A percentile compares a stretch with the other conserved stretches of the same genome.
These are phyloP conservation scores for Mycena haematopus DNA, from an alignment of 768 basidiomycete genomes.

Conservation along the genomic window DNA sequence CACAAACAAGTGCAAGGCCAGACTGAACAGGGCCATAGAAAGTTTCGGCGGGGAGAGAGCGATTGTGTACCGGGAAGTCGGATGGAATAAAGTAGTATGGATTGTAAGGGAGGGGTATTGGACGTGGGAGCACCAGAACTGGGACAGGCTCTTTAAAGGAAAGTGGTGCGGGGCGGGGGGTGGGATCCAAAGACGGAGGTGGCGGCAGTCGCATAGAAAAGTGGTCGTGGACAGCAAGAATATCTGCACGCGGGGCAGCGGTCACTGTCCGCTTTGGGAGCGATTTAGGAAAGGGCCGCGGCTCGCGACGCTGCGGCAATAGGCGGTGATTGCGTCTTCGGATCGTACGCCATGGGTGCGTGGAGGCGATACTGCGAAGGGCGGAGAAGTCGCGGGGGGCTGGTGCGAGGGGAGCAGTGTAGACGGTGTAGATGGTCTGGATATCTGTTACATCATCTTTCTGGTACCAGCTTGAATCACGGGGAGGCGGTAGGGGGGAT, in stretches of 20 bases:
- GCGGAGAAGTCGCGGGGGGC: slow-evolving; percentile 1
- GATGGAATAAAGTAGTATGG: not conserved
- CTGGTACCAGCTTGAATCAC: too few relatives aligned
- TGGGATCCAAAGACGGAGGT: too few relatives aligned
- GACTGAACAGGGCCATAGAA: not conserved
- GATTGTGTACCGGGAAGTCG: not conserved
- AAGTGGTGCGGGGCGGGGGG: too few relatives aligned
- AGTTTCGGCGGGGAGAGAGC: not conserved
- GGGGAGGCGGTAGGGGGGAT: too few relatives aligned
- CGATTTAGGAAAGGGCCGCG: not conserved
- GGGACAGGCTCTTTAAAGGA: too few relatives aligned
- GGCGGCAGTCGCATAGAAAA: too few relatives aligned
- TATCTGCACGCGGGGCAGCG: too few relatives aligned
- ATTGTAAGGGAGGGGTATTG: not conserved
- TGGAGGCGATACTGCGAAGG: not conserved
- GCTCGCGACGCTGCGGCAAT: not conserved
- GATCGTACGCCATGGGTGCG: slow-evolving; percentile 4
- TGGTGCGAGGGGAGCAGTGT: not conserved
- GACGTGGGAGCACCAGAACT: not conserved
- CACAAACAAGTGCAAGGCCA: not conserved
- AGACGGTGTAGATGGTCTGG: too few relatives aligned
- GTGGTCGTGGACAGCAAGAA: not conserved
- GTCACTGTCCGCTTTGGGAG: not conserved
- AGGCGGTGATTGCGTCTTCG: not conserved
- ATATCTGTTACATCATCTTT: too few relatives aligned